Base-by-base conservation (phyloP, 306 rosid species). In the Acmispon strigosus region DNA sequence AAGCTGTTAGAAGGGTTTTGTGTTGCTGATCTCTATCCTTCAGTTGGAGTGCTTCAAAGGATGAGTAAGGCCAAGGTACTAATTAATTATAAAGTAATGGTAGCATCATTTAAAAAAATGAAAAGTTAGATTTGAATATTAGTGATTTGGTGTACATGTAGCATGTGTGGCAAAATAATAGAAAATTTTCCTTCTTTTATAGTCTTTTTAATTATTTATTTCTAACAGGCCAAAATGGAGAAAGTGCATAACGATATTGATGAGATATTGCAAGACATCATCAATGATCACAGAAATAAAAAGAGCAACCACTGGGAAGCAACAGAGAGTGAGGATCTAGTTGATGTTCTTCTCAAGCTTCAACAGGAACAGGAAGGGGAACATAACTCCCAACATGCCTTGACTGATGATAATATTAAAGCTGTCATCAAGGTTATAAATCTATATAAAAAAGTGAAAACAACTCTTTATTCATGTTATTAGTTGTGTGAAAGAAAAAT, bases 381-480 rank as follows among this genome's bases (percentile, higher is more conserved):
- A 22, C 1, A 22, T 1, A 22, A 22, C 32, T 27, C 4, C 4
- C 12, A 62, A 13, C 4, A 0, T 14, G 20, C 20, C 2, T 41
- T 49, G 15, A 65, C 66, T 2, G 78, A 79, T 39, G 44, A 75
- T 11, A 67, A 75, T 14, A 29, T 83, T 13, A 70, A 79, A 75
- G 79, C 76, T 0, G 65, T 70, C 17, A 53, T 76, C 10, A 51
- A 58, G 72, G 86, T 80, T n/a, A 73, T n/a, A n/a, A n/a, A n/a
- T n/a, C n/a, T n/a, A n/a, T n/a, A n/a, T n/a, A n/a, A n/a, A n/a
- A n/a, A n/a, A n/a, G n/a, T n/a, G n/a, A n/a, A n/a, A n/a, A n/a
- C n/a, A n/a, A n/a, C n/a, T n/a, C n/a, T n/a, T n/a, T n/a, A n/a
- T n/a, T n/a, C n/a, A n/a, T n/a, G n/a, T n/a, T n/a, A n/a, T n/a